Conservation (phyloP, 306 rosid species). For the Begonia loranthoides region DNA sequence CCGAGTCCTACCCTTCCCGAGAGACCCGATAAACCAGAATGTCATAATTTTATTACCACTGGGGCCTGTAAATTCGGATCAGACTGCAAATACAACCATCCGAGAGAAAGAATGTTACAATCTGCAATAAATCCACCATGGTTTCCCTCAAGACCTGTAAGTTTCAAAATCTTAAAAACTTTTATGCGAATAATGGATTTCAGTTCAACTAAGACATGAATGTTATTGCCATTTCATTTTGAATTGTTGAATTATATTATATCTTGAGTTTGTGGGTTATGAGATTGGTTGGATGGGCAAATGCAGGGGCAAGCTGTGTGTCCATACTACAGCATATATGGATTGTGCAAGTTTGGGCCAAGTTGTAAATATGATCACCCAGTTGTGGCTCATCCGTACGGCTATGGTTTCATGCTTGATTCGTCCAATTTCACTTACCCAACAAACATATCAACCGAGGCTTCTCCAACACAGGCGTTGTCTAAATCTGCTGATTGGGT, state of each 20-base stretch:
- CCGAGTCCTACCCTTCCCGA: slow-evolving; percentile 44
- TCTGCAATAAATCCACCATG: slow-evolving; percentile 43
- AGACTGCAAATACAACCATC: slow-evolving; percentile 86
- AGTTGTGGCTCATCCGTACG: slow-evolving; percentile 23
- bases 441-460: slow-evolving; percentile 30
- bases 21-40: slow-evolving; percentile 84
- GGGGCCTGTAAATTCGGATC: slow-evolving; percentile 87
- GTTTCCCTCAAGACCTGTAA: slow-evolving; percentile 86
- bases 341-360: slow-evolving; percentile 74
- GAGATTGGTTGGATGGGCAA: slow-evolving; percentile 1
- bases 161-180: slow-evolving; percentile 11
- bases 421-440: slow-evolving; percentile 28
- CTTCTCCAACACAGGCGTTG: slow-evolving; percentile 29
- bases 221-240: too few relatives aligned
- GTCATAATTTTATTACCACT: slow-evolving; percentile 68
- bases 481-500: slow-evolving; percentile 23
- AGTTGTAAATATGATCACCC: slow-evolving; percentile 80
- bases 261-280: too few relatives aligned
- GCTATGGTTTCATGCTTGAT: slow-evolving; percentile 29
- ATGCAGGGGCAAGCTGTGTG: slow-evolving; percentile 65
- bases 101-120: slow-evolving; percentile 54
- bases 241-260: too few relatives aligned
- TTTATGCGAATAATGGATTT: too few relatives aligned
- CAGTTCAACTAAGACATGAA: too few relatives aligned
- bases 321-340: slow-evolving; percentile 45